phyloP scores from a whole-genome alignment of 371 early-diverging fungal genomes.

The Mortierella sp. region DNA sequence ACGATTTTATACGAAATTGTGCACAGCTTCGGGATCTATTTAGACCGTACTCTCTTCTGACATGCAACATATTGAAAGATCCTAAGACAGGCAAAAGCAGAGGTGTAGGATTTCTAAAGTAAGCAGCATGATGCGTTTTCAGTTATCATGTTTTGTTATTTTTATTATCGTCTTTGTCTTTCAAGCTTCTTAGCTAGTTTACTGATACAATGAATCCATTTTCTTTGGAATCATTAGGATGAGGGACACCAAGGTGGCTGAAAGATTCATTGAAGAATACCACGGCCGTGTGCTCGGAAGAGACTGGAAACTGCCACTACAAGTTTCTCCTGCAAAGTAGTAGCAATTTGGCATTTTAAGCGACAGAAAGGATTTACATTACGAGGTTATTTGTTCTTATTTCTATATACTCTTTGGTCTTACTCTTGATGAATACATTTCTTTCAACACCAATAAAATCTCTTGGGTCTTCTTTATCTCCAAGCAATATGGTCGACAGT shows the following conservation, averaged over 20 bases:
- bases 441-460: too few relatives aligned
- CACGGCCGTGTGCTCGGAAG: conserved; percentile 46
- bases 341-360: background rate
- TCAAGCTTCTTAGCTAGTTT: background rate
- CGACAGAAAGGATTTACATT: background rate
- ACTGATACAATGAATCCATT: background rate
- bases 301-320: conserved; percentile 49
- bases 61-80: conserved; percentile 41
- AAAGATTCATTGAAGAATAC: conserved; percentile 46
- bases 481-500: too few relatives aligned
- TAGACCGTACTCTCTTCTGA: conserved; percentile 19
- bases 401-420: background rate
- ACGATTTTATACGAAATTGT: background rate
- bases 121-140: background rate
- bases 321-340: conserved; percentile 44
- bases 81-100: conserved; percentile 34
- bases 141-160: background rate
- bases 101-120: conserved; percentile 53
- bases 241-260: conserved; percentile 30
- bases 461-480: too few relatives aligned
- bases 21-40: conserved; percentile 42
- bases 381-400: background rate
- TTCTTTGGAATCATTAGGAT: conserved; percentile 12
- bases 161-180: background rate
- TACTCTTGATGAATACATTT: too few relatives aligned